A percentile compares a stretch with the other conserved stretches of the same genome.
These are phyloP conservation scores for Phialemonium atrogriseum DNA, from an alignment of 2,329 filamentous ascomycete species.

Conservation along the genomic window DNA sequence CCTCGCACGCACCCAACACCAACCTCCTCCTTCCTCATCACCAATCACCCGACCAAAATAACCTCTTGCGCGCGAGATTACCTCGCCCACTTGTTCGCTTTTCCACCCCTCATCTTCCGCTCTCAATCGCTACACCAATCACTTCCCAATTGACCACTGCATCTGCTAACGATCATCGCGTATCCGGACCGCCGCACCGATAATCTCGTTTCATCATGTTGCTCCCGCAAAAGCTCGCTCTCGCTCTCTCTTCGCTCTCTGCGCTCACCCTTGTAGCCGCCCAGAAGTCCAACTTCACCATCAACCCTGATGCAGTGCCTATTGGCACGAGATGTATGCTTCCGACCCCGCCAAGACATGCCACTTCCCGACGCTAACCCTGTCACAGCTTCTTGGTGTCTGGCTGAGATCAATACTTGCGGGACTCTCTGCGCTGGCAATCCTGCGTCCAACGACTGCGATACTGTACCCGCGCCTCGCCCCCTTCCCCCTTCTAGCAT, in stretches of 20 bases:
- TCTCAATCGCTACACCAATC: too few species aligned
- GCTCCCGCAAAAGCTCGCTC: slow-evolving; percentile 30
- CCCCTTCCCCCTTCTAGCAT: not conserved
- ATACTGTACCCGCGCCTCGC: slow-evolving; percentile 28
- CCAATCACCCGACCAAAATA: too few species aligned
- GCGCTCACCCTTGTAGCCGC: slow-evolving; percentile 32
- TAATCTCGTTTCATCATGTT: slow-evolving; percentile 20
- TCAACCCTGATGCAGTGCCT: slow-evolving; percentile 29
- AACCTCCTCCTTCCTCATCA: too few species aligned
- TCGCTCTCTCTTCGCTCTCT: slow-evolving; percentile 40
- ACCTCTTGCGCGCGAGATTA: too few species aligned
- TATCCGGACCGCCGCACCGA: not conserved
- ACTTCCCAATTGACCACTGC: too few species aligned
- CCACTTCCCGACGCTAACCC: slow-evolving; percentile 6
- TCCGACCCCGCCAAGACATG: not conserved
- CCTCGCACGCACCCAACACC: too few species aligned
- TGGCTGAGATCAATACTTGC: slow-evolving; percentile 42
- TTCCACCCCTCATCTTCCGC: too few species aligned
- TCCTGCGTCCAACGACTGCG: slow-evolving; percentile 34
- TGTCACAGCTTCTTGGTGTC: slow-evolving; percentile 41
- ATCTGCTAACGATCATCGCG: not conserved
- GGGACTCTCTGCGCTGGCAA: slow-evolving; percentile 33
- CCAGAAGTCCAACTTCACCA: slow-evolving; percentile 34
- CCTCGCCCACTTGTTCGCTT: too few species aligned
- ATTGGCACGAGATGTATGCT: slow-evolving; percentile 30